phyloP scores from a whole-genome alignment of 257 asterid species.

The Thymus mandschuricus region DNA sequence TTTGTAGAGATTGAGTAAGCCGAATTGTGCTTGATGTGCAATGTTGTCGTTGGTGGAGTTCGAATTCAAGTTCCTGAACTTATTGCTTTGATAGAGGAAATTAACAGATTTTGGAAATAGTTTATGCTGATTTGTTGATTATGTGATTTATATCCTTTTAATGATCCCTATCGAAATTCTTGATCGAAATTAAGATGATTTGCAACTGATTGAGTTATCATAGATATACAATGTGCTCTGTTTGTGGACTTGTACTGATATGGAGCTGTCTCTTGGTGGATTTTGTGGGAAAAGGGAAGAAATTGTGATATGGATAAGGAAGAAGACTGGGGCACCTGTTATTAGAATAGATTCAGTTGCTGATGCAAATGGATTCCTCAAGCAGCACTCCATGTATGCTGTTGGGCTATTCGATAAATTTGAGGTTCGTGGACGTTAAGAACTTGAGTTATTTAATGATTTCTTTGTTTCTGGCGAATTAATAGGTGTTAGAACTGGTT shows the following conservation, averaged over 20 bases:
- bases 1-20: neutral
- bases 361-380: conserved; percentile 71
- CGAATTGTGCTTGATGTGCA: neutral
- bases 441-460: conserved; percentile 12
- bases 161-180: neutral
- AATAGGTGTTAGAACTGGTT: neutral
- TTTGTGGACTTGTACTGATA: conserved; percentile 28
- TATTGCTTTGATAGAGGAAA: conserved; percentile 18
- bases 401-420: conserved; percentile 73
- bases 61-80: conserved; percentile 9
- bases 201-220: neutral
- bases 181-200: neutral
- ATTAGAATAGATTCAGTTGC: conserved; percentile 53
- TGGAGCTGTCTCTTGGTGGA: conserved; percentile 22
- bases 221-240: conserved; percentile 22
- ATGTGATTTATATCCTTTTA: neutral
- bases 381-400: conserved; percentile 67
- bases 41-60: neutral
- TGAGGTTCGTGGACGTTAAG: conserved; percentile 57
- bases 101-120: neutral
- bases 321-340: conserved; percentile 86
- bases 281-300: conserved; percentile 67
- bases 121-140: conserved; percentile 4
- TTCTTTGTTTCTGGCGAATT: neutral
- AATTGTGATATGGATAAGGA: conserved; percentile 86